phyloP scores from a whole-genome alignment of 345 rosid genomes.

The Raphanus sativus region DNA sequence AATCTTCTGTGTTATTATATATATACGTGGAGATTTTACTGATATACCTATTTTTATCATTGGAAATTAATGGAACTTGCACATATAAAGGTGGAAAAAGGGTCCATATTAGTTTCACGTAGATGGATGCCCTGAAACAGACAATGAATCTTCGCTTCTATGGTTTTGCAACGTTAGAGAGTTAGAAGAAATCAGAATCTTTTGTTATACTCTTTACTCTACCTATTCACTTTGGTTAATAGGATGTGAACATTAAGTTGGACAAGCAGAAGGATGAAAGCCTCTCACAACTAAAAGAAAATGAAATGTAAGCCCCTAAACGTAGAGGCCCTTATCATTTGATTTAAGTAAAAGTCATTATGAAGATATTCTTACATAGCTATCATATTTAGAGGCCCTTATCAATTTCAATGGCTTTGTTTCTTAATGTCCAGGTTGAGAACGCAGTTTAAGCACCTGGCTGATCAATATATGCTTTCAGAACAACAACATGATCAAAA shows the following conservation, averaged over 20 bases:
- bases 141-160: not conserved
- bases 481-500: conserved; percentile 78
- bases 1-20: not conserved
- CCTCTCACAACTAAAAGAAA: conserved; percentile 82
- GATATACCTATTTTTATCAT: not conserved
- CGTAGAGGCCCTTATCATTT: not conserved
- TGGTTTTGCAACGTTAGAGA: not conserved
- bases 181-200: not conserved
- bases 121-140: not conserved
- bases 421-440: conserved; percentile 62
- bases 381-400: not conserved
- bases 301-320: conserved; percentile 69
- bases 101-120: not conserved
- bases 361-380: conserved; percentile 2
- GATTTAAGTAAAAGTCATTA: not conserved
- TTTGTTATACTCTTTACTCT: not conserved
- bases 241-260: conserved; percentile 88
- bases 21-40: not conserved
- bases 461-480: conserved; percentile 78
- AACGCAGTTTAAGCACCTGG: conserved; percentile 75
- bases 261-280: conserved; percentile 87
- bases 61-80: not conserved
- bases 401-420: conserved; percentile 1
- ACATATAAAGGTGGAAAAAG: not conserved
- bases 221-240: conserved; percentile 24